These are phyloP conservation scores for Metschnikowia santaceciliae DNA, from an alignment of 805 yeast species.

Conservation along the genomic window DNA sequence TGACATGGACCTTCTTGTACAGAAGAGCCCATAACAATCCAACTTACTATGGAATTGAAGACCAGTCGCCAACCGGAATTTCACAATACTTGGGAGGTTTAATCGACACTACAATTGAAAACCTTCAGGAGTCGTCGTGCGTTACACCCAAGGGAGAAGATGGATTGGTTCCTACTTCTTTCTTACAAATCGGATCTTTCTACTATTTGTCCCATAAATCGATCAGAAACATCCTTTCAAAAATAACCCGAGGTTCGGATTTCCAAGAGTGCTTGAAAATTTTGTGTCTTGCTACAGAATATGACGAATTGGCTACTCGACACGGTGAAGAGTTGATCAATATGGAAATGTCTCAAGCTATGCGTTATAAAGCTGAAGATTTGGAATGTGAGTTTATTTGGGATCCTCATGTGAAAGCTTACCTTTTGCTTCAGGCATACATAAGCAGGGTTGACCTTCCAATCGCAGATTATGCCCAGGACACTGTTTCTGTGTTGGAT, in stretches of 20 bases:
- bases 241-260: slow-evolving; percentile 15
- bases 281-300: slow-evolving; percentile 66
- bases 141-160: slow-evolving; percentile 47
- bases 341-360: slow-evolving; percentile 50
- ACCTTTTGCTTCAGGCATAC: slow-evolving; percentile 66
- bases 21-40: slow-evolving; percentile 76
- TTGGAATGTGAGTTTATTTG: slow-evolving; percentile 62
- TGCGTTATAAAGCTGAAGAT: slow-evolving; percentile 58
- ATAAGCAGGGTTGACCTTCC: slow-evolving; percentile 75
- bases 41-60: slow-evolving; percentile 70
- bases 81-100: slow-evolving; percentile 56
- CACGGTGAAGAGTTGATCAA: slow-evolving; percentile 83
- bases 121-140: slow-evolving; percentile 71
- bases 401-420: slow-evolving; percentile 85
- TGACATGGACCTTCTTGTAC: slow-evolving; percentile 73
- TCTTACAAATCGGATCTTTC: slow-evolving; percentile 79
- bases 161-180: slow-evolving; percentile 67
- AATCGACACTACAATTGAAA: slow-evolving; percentile 64
- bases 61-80: slow-evolving; percentile 51
- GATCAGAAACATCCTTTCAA: slow-evolving; percentile 46
- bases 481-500: slow-evolving; percentile 87
- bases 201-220: slow-evolving; percentile 92
- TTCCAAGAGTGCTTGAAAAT: slow-evolving; percentile 63
- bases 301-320: slow-evolving; percentile 83
- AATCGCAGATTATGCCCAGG: slow-evolving; percentile 92